A percentile compares a stretch with the other conserved stretches of the same genome.
These are phyloP conservation scores for Aspergillus hortae DNA, from an alignment of 2,329 filamentous ascomycete species.

Conservation along the genomic window DNA sequence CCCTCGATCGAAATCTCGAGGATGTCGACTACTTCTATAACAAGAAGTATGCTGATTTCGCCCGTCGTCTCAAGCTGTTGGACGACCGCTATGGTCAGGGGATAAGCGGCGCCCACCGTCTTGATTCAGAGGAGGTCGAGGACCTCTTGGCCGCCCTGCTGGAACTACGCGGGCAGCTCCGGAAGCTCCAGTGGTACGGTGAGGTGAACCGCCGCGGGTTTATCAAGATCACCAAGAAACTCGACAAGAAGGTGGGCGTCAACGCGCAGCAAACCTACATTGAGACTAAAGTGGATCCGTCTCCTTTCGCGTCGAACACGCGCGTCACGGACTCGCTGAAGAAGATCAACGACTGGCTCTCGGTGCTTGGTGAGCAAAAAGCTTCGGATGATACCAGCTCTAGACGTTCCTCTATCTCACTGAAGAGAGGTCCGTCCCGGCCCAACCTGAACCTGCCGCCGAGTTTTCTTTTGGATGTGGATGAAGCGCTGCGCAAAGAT, in stretches of 20 bases:
- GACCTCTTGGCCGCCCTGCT: conserved; percentile 87
- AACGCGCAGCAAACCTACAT: conserved; percentile 82
- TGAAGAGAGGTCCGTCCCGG: conserved; percentile 73
- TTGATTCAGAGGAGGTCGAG: conserved; percentile 85
- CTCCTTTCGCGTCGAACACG: conserved; percentile 76
- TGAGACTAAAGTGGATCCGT: conserved; percentile 83
- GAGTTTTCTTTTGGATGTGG: conserved; percentile 43
- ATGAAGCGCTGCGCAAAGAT: conserved; percentile 39
- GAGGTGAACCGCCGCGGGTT: conserved; percentile 95
- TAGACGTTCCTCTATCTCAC: conserved; percentile 63
- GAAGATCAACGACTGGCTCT: conserved; percentile 86
- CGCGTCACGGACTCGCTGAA: conserved; percentile 58
- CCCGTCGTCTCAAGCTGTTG: conserved; percentile 77
- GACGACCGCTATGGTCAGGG: conserved; percentile 81
- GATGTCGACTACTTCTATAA: conserved; percentile 97
- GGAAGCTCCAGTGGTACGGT: conserved; percentile 95
- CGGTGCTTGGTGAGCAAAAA: conserved; percentile 72
- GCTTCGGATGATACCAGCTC: conserved; percentile 72
- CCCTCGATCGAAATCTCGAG: conserved; percentile 93
- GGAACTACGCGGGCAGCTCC: conserved; percentile 79
- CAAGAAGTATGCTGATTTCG: conserved; percentile 83
- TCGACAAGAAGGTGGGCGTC: conserved; percentile 87
- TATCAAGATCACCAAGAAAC: conserved; percentile 97
- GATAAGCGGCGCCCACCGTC: conserved; percentile 63
- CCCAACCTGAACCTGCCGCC: conserved; percentile 69